These are phyloP conservation scores for Abelmoschus esculentus DNA, from an alignment of 345 rosid species.

Conservation along the genomic window DNA sequence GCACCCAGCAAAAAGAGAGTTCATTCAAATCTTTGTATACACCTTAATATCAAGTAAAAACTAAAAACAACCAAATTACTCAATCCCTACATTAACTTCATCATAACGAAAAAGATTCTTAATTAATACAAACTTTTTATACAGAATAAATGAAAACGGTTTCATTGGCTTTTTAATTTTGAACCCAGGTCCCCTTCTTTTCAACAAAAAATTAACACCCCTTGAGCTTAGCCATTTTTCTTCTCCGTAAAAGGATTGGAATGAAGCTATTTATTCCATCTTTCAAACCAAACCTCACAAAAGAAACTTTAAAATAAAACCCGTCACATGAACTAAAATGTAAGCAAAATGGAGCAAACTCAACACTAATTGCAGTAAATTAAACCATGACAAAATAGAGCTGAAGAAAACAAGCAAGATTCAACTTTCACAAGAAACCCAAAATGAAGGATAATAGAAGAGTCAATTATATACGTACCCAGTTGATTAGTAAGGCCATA, in stretches of 20 bases:
- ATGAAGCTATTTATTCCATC: neutral
- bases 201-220: neutral
- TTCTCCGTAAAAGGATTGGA: neutral
- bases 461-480: slow-evolving; percentile 16
- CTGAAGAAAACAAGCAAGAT: neutral
- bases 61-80: neutral
- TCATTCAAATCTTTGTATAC: neutral
- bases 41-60: neutral
- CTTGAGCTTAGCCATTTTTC: neutral
- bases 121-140: neutral
- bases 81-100: neutral
- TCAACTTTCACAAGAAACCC: neutral
- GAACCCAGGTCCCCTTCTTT: neutral
- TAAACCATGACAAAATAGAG: neutral
- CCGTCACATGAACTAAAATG: neutral
- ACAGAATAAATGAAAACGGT: neutral
- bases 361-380: neutral
- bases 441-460: neutral
- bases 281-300: neutral
- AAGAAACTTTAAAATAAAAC: neutral
- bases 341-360: neutral
- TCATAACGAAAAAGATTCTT: neutral
- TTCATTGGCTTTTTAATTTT: neutral
- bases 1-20: slow-evolving; percentile 21
- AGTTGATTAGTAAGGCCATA: slow-evolving; percentile 29